Percentiles rank a stretch among this genome's conserved stretches.
Evolutionary conservation across 176 grass and related monocot genomes (phyloP).

Genomic region (Bolboschoenus planiculmis): DNA sequence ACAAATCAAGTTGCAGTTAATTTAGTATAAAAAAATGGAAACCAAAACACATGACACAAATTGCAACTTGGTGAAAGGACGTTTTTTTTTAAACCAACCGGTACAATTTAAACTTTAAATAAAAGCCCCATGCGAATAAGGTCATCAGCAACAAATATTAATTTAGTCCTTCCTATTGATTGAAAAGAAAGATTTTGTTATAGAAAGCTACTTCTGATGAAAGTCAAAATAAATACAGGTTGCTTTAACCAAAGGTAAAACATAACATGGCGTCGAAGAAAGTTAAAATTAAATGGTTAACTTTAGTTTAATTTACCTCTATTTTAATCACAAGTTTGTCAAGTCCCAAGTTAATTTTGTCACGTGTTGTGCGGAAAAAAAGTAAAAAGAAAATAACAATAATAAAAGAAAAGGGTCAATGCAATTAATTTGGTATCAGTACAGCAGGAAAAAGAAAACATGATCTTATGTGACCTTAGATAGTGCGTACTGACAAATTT

Average conservation of each 20-base stretch:
- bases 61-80: background rate
- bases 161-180: background rate
- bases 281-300: background rate
- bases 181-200: background rate
- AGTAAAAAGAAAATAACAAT: background rate
- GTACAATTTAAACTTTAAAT: background rate
- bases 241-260: slow-evolving; percentile 2
- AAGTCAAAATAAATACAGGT: background rate
- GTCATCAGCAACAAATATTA: background rate
- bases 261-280: background rate
- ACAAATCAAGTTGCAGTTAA: background rate
- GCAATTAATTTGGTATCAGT: background rate
- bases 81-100: background rate
- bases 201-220: background rate
- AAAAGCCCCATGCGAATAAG: background rate
- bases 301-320: background rate
- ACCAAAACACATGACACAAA: background rate
- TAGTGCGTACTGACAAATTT: background rate
- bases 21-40: background rate
- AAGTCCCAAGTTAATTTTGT: slow-evolving; percentile 6
- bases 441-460: background rate
- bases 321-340: background rate
- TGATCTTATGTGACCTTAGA: background rate
- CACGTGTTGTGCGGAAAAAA: background rate
- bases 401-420: background rate